phyloP scores from a whole-genome alignment of 2,329 filamentous ascomycete species.

The Beauveria varroae region DNA sequence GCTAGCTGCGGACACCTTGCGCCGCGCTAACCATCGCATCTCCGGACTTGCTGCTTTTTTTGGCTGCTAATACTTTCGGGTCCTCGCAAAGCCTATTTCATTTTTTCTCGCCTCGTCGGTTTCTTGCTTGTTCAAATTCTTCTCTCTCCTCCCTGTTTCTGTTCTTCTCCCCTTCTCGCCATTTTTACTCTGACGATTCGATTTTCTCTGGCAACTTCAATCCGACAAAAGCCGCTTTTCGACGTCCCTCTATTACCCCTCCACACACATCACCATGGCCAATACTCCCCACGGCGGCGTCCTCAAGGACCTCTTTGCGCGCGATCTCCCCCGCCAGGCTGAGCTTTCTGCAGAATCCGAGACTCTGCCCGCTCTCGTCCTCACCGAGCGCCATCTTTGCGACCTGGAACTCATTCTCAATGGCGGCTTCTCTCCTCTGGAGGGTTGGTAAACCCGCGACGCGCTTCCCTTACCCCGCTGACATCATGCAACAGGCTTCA shows the following conservation, averaged over 20 bases:
- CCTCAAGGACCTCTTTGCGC: conserved; percentile 95
- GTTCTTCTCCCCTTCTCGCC: conserved; percentile 8
- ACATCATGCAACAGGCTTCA: conserved; percentile 60
- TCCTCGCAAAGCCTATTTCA: conserved; percentile 8
- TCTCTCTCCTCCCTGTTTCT: background rate
- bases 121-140: background rate
- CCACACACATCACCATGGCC: conserved; percentile 43
- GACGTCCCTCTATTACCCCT: conserved; percentile 2
- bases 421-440: conserved; percentile 93
- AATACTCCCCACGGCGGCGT: conserved; percentile 79
- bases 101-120: conserved; percentile 5
- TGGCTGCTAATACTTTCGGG: conserved; percentile 10
- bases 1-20: conserved; percentile 1
- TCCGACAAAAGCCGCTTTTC: background rate
- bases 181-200: background rate
- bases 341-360: conserved; percentile 81
- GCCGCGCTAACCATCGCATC: conserved; percentile 6
- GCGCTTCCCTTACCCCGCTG: background rate
- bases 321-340: conserved; percentile 76
- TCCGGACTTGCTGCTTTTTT: conserved; percentile 11
- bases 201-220: background rate
- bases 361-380: conserved; percentile 71
- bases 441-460: conserved; percentile 55
- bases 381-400: conserved; percentile 92
- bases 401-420: conserved; percentile 96